Conservation (phyloP, 768 basidiomycete genomes). For the Auriscalpium vulgare region DNA sequence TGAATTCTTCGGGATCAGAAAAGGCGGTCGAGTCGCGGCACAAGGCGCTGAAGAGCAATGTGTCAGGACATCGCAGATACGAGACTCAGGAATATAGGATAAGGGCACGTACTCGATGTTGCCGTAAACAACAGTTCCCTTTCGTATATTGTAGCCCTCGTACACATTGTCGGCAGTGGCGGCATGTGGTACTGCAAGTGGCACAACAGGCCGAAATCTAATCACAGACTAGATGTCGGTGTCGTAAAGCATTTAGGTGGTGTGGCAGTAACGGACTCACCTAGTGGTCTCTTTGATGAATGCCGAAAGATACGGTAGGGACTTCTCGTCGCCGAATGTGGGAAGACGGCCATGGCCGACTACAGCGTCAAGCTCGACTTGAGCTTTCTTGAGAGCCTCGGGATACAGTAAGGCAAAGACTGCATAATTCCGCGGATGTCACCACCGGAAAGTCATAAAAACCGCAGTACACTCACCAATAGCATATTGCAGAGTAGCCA, state of each 20-base stretch:
- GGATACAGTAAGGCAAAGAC: constrained; percentile 8
- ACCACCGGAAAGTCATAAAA: neutral
- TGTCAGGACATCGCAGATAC: too few species aligned
- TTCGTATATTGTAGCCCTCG: constrained; percentile 4
- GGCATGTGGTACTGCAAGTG: constrained; percentile 6
- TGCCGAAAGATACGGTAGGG: constrained; percentile 8
- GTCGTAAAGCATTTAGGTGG: neutral
- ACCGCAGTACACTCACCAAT: neutral
- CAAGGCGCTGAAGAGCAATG: constrained; percentile 3
- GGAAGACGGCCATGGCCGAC: constrained; percentile 12
- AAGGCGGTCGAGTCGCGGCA: constrained; percentile 15
- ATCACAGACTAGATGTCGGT: too few species aligned
- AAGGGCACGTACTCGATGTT: neutral
- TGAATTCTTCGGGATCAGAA: constrained; percentile 16
- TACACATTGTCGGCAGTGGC: constrained; percentile 1
- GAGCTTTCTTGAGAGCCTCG: constrained; percentile 8
- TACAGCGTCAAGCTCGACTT: constrained; percentile 11
- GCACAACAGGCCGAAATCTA: constrained; percentile 5
- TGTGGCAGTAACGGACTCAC: neutral
- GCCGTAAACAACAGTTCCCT: neutral
- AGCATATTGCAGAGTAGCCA: constrained; percentile 1
- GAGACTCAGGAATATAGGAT: too few species aligned
- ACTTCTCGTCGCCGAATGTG: constrained; percentile 9
- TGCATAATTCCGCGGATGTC: neutral
- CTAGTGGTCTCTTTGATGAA: constrained; percentile 14